Base-by-base conservation (phyloP, 2,329 filamentous ascomycete species). In the Alternaria panax region DNA sequence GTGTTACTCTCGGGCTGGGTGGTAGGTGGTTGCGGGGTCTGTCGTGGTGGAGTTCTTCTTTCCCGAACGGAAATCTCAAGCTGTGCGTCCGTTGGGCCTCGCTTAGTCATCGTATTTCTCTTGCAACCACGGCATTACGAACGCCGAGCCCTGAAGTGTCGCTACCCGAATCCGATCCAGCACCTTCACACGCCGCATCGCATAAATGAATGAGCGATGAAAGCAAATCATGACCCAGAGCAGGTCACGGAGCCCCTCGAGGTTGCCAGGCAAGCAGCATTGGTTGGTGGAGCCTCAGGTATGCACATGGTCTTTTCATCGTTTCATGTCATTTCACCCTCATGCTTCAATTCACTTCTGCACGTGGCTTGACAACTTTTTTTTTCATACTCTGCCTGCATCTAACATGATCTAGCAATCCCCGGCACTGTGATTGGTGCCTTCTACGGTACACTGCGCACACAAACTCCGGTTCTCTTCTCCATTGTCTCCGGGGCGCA, bases 401-500 rank as follows among this genome's bases (percentile, higher is more conserved):
- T 14, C 70, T 74, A 60, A 75, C 51, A 43, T 18, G 8, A 8
- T 32, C 20, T 51, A 76, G 88, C 90, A 51, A 85, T 89, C 50
- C 85, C 86, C 34, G 93, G 92, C 27, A 89, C 96, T 46, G 77
- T 79, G 18, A 66, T 80, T 51, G 82, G 82, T 38, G 79, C 80
- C 51, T 75, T 80, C 48, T 76, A 77, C 50, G 82, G 82, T 30
- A 81, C 82, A 18, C 60, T 93, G 47, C 85, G 88, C 58, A 89
- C 90, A 18, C 86, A 85, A 14, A 89, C 91, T 4, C 84, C 86
- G 4, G 75, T 87, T 2, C 78, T 94, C 7, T 94, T 92, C 79
- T 89, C 92, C 0, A 68, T 90, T 12, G 85, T 89, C 36, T 88
- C 90, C 22, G 90, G 92, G 18, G 82, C 92, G 40, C 92, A 96